phyloP scores from a whole-genome alignment of 345 rosid genomes.

The Kernera saxatilis region DNA sequence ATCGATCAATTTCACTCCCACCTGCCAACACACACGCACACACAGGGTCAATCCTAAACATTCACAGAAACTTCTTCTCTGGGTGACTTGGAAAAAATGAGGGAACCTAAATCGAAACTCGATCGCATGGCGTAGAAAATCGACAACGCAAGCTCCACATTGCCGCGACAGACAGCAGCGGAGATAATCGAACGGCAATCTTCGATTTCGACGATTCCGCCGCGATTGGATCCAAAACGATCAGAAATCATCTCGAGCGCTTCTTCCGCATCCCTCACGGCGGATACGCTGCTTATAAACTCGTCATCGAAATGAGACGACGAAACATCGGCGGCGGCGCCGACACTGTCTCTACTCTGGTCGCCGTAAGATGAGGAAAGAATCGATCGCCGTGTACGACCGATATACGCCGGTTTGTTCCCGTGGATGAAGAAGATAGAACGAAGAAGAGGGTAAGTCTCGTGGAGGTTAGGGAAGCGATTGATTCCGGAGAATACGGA shows the following conservation, averaged over 20 bases:
- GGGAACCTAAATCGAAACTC: conserved; percentile 69
- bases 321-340: conserved; percentile 25
- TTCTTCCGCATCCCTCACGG: conserved; percentile 58
- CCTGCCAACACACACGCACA: conserved; percentile 29
- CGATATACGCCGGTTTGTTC: conserved; percentile 4
- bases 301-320: conserved; percentile 37
- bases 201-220: conserved; percentile 42
- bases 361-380: background rate
- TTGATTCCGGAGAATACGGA: conserved; percentile 39
- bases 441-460: conserved; percentile 30
- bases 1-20: conserved; percentile 57
- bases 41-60: background rate
- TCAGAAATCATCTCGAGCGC: conserved; percentile 47
- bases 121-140: conserved; percentile 87
- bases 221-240: conserved; percentile 15
- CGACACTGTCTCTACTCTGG: background rate
- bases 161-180: conserved; percentile 62
- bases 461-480: conserved; percentile 27
- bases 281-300: conserved; percentile 41
- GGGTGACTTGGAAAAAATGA: background rate
- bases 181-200: conserved; percentile 56
- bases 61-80: background rate
- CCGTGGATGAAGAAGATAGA: conserved; percentile 19
- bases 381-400: background rate
- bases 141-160: conserved; percentile 72